These are phyloP conservation scores for Centaurea solstitialis DNA, from an alignment of 129 eudicot genomes.

Conservation along the genomic window DNA sequence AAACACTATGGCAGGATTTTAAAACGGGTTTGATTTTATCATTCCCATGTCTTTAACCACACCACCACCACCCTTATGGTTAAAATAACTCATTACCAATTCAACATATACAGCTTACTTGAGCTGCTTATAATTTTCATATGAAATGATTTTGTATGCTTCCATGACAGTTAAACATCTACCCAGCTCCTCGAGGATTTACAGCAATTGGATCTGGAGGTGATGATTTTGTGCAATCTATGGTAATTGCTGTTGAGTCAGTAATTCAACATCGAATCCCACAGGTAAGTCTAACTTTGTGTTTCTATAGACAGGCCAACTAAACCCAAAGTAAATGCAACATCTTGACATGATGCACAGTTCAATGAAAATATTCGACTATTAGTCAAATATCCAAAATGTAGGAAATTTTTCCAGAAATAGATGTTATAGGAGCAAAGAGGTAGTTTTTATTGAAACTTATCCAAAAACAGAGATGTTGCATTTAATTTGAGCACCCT, in stretches of 20 bases:
- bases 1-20: too few relatives aligned
- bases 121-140: not conserved
- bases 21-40: too few relatives aligned
- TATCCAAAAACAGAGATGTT: not conserved
- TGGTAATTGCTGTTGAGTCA: slow-evolving; percentile 97
- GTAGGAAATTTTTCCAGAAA: not conserved
- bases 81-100: too few relatives aligned
- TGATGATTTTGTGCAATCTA: slow-evolving; percentile 93
- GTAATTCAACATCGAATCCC: slow-evolving; percentile 85
- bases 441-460: not conserved
- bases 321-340: not conserved
- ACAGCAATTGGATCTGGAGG: slow-evolving; percentile 99
- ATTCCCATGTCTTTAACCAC: too few relatives aligned
- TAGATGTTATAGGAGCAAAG: not conserved
- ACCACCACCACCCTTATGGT: too few relatives aligned
- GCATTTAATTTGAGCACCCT: not conserved
- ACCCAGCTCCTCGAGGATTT: slow-evolving; percentile 92
- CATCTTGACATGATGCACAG: not conserved
- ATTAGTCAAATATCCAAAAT: not conserved
- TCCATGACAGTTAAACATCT: slow-evolving; percentile 61
- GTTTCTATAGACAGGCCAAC: not conserved
- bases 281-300: slow-evolving; percentile 44
- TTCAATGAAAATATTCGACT: not conserved
- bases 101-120: not conserved
- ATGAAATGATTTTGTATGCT: slow-evolving; percentile 14